Evolutionary conservation across 768 basidiomycete genomes (phyloP), one percentile per base, ranked within the genome.

Genomic region (Xerocomellus dryophilus): DNA sequence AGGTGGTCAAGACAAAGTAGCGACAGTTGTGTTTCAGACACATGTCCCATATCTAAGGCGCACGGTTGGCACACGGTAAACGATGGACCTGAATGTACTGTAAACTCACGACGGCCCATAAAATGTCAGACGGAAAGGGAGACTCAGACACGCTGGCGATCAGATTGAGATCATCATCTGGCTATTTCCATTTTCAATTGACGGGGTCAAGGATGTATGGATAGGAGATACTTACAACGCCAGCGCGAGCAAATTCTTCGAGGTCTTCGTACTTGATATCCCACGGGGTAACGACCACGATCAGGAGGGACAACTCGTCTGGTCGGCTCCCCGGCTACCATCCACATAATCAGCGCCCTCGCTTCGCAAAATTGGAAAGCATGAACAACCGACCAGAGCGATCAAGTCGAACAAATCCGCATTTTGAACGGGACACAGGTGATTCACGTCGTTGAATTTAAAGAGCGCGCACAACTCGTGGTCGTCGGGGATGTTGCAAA

Each of bases 1-100:
- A 60, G n/a, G 43, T 58, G 4, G 58, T 61, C 51, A 60, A 35
- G 25, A 55, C 20, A 46, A 64, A 61, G 44, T 42, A 58, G 14
- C 45, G 59, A 32, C 56, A 59, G 7, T 56, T 18, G 27, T 42
- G 8, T 18, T 53, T 42, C 15, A 18, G 20, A 15, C 64, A 65
- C 8, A 57, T 31, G 31, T 56, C 57, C 60, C 58, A 64, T 3
- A 60, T 54, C 64, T 65, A 27, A 10, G 10, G 11, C 17, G 20
- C 25, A 12, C 8, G 12, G n/a, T 38, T 29, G 38, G 40, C 35
- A n/a, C 20, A 17, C 15, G 8, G n/a, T 25, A 17, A 43, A 32
- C 4, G n/a, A 34, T 11, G n/a, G 23, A 20, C 14, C 17, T 15
- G 21, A 17, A 14, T 3, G 14, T 12, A 7, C 5, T 2, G 4